Base-by-base conservation (phyloP, 306 rosid species). In the Dalbergia cultrata region DNA sequence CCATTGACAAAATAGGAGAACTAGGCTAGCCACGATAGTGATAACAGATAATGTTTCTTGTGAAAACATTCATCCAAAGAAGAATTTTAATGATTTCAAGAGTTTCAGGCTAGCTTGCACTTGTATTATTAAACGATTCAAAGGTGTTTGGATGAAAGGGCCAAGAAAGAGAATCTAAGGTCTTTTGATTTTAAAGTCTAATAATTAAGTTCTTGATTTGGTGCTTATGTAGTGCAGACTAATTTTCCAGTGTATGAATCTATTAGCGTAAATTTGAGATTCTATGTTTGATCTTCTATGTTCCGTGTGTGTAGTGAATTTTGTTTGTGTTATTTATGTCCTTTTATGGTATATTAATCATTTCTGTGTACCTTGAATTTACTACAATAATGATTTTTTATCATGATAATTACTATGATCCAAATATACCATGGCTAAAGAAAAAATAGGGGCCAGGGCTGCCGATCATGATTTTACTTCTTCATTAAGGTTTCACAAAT, bases 211-310 rank as follows among this genome's bases (percentile, higher is more conserved):
- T 50, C 14, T 17, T 50, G 56, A 50, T 50, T 50, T 50, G 56
- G 14, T 50, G 56, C 56, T 13, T 14, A 50, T 13, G 5, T 61
- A 69, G 18, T 77, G 45, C 26, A 13, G 52, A 70, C 16, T 53
- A 64, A 17, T 13, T 71, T 58, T 74, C 18, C 31, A 60, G 17
- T 37, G n/a, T 71, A 56, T 50, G 61, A 70, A 19, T 71, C 59
- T 47, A 18, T 68, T 74, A 72, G 54, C 50, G 21, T 74, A 5
- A 62, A 67, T 33, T 75, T 39, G 45, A 33, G 62, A 69, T 53
- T 16, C 13, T 77, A 31, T 34, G 33, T 34, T 65, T 72, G n/a
- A 60, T 63, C 41, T 68, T 63, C 35, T 45, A 61, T 74, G 65
- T 34, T 72, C 63, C 70, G 58, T 66, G 13, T 45, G 64, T 66